Evolutionary conservation across 345 rosid genomes (phyloP).

Genomic region (Moringa oleifera): DNA sequence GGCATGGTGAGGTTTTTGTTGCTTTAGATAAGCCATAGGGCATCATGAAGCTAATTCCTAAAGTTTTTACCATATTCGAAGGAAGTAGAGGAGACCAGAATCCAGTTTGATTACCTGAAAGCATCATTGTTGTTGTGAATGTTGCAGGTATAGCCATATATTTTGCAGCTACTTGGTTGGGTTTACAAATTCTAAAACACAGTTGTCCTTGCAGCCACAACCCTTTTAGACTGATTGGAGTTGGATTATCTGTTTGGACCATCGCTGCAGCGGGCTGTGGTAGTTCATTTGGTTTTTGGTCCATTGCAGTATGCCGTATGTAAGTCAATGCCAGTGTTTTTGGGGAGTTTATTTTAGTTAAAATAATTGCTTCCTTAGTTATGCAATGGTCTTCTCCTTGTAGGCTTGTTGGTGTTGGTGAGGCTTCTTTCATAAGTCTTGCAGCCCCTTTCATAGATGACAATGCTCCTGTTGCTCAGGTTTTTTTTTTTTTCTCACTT

Average conservation of each 20-base stretch:
- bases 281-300: constrained; percentile 72
- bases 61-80: too few relatives aligned
- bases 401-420: constrained; percentile 98
- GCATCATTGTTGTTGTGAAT: not conserved
- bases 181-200: not conserved
- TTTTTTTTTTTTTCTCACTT: constrained; percentile 10
- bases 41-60: too few relatives aligned
- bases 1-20: too few relatives aligned
- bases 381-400: constrained; percentile 9
- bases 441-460: constrained; percentile 99
- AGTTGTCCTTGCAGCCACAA: constrained; percentile 46
- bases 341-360: constrained; percentile 1
- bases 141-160: not conserved
- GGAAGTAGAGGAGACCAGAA: not conserved
- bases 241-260: constrained; percentile 93
- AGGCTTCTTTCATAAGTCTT: constrained; percentile 97
- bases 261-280: constrained; percentile 77
- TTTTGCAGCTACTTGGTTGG: too few relatives aligned
- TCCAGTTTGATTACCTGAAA: too few relatives aligned
- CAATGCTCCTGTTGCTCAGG: constrained; percentile 80
- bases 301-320: constrained; percentile 78
- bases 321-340: constrained; percentile 27
- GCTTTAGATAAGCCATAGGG: too few relatives aligned
- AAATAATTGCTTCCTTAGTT: not conserved
- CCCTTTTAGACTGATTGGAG: constrained; percentile 88